Percentiles rank a stretch among this genome's conserved stretches.
Evolutionary conservation across 208 protist genomes (phyloP).

Genomic region (Endotrypanum monterogeii): DNA sequence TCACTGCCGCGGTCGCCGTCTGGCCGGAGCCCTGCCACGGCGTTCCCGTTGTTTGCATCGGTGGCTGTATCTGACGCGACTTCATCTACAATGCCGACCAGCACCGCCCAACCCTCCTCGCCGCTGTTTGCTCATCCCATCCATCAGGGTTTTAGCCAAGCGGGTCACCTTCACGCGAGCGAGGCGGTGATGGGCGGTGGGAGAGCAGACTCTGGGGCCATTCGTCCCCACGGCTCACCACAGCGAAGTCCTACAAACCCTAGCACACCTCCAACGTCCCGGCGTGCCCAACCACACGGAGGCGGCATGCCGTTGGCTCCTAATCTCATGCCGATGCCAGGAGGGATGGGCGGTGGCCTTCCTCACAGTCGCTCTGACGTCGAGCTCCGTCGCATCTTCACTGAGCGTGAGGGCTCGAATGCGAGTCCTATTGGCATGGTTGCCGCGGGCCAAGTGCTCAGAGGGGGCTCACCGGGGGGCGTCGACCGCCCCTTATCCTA

Average conservation of each 20-base stretch:
- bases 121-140: neutral
- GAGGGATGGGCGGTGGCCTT: conserved; percentile 8
- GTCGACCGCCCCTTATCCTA: neutral
- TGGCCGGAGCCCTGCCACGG: neutral
- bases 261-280: neutral
- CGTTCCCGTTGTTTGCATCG: neutral
- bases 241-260: conserved; percentile 9
- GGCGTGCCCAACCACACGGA: neutral
- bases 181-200: conserved; percentile 1
- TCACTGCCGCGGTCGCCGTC: conserved; percentile 7
- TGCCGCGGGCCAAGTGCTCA: neutral
- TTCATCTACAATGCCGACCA: neutral
- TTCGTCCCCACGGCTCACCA: conserved; percentile 4
- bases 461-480: neutral
- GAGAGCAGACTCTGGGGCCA: neutral
- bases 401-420: conserved; percentile 9
- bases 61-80: neutral
- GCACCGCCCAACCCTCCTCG: neutral
- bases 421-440: neutral
- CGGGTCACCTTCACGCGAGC: conserved; percentile 3
- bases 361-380: conserved; percentile 18
- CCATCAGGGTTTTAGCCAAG: conserved; percentile 8
- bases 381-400: conserved; percentile 27
- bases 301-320: neutral
- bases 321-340: neutral